phyloP scores from a whole-genome alignment of 2,329 filamentous ascomycete genomes.

The Tolypocladium paradoxum region DNA sequence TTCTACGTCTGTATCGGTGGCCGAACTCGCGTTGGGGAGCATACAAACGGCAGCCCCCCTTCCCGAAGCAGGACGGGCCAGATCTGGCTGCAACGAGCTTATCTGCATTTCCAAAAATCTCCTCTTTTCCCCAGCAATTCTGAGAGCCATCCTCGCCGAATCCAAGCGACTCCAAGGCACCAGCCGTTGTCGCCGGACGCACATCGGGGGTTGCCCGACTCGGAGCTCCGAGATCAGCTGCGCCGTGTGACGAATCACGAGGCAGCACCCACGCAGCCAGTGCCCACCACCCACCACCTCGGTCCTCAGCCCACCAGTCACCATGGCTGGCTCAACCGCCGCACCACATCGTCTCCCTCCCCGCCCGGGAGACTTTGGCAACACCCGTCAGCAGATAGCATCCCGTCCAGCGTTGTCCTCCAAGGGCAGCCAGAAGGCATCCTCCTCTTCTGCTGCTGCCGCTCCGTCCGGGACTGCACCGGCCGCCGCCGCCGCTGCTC shows the following conservation, averaged over 20 bases:
- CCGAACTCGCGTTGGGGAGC: neutral
- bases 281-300: constrained; percentile 1
- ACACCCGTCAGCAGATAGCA: neutral
- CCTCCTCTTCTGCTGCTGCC: constrained; percentile 8
- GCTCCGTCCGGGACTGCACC: constrained; percentile 3
- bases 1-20: neutral
- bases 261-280: constrained; percentile 3
- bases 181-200: constrained; percentile 1
- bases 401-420: neutral
- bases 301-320: constrained; percentile 5
- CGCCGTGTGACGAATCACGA: constrained; percentile 4
- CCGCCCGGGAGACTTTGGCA: neutral
- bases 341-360: constrained; percentile 10
- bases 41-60: neutral
- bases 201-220: constrained; percentile 4
- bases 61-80: neutral
- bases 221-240: constrained; percentile 15
- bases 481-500: constrained; percentile 9
- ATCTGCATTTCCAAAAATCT: neutral
- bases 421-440: neutral
- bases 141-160: neutral
- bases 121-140: neutral
- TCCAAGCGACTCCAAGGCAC: neutral
- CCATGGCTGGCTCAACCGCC: constrained; percentile 11
- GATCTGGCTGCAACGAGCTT: neutral